A percentile compares a stretch with the other conserved stretches of the same genome.
Conservation (phyloP, 2,329 filamentous ascomycete genomes). For the Trichophyton simii region DNA sequence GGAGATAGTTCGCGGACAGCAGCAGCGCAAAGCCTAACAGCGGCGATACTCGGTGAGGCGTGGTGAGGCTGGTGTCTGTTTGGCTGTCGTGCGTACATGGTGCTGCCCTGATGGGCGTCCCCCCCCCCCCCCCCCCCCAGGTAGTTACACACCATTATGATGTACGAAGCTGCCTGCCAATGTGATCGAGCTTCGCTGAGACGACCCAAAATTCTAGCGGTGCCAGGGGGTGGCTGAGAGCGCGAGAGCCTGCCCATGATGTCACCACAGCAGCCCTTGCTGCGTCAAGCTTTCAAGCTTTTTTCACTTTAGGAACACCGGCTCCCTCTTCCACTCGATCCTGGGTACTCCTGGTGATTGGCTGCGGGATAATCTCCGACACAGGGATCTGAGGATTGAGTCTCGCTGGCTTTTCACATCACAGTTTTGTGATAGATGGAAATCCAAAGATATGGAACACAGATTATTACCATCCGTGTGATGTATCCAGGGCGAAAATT, state of each 20-base stretch:
- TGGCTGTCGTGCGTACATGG: background rate
- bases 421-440: background rate
- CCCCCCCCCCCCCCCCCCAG: too few species aligned
- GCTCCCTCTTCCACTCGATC: conserved; percentile 4
- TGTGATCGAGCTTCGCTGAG: background rate
- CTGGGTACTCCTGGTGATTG: conserved; percentile 7
- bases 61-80: background rate
- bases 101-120: background rate
- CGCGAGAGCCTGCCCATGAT: background rate
- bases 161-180: background rate
- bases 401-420: background rate
- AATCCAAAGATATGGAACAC: background rate
- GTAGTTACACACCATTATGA: background rate
- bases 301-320: conserved; percentile 2
- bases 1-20: too few species aligned
- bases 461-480: background rate
- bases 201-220: background rate
- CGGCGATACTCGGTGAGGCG: background rate
- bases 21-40: too few species aligned
- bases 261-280: background rate
- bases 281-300: background rate
- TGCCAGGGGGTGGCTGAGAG: background rate
- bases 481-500: background rate
- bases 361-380: conserved; percentile 4
- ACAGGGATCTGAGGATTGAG: background rate